Evolutionary conservation across 306 rosid genomes (phyloP), one percentile per base, ranked within the genome.

Genomic region (Parietaria judaica): DNA sequence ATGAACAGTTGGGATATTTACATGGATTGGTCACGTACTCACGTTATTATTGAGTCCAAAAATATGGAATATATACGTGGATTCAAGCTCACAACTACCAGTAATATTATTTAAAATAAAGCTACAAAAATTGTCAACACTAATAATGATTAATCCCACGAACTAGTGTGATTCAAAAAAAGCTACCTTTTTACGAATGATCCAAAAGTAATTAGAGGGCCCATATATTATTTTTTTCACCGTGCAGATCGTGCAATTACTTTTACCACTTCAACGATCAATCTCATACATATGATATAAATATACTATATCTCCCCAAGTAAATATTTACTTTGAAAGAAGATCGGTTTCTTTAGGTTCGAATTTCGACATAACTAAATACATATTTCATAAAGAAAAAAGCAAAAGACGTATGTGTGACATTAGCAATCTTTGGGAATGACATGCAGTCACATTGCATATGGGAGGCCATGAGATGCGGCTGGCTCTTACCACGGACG

Each of bases 91-190:
- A 72, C 74, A 51, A 66, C 80, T 58, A 23, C 31, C 31, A 23
- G 31, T 23, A 23, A 23, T 23, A 23, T 23, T 23, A 23, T 23
- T 23, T 23, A 0, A 23, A 23, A 23, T 23, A 23, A 23, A 23
- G 31, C 1, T 50, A 51, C 51, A 64, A 41, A 41, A 41, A 63
- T 70, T 77, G 80, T 84, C 95, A 84, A 81, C 81, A 68, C 60
- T 56, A 79, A 61, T 38, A 23, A 81, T 84, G 70, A 86, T 84
- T 77, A 23, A 77, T 67, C 63, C 62, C 85, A 59, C 83, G 70
- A 71, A 74, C 61, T 34, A 56, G 68, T 68, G 70, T 84, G 67
- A 70, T 54, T 68, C 44, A 36, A 66, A 71, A 23, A 49, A 60
- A 11, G 49, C 61, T 62, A 51, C 60, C 69, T 68, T 63, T 62